phyloP scores from a whole-genome alignment of 1,284 basidiomycete species.

The Caloboletus firmus region DNA sequence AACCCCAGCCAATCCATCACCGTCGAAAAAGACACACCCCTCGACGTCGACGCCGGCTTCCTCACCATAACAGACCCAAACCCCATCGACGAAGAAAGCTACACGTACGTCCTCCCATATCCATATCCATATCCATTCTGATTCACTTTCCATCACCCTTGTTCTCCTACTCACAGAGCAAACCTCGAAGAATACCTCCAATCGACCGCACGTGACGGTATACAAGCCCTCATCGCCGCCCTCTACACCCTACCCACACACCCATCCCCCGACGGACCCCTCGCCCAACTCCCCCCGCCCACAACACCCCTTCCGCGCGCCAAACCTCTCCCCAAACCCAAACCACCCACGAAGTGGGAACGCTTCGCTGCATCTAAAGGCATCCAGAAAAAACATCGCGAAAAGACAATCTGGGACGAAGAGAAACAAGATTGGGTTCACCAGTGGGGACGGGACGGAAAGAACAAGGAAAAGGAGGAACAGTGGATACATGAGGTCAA shows the following conservation, averaged over 20 bases:
- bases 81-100: constrained; percentile 77
- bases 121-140: background rate
- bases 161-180: constrained; percentile 43
- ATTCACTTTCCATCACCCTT: background rate
- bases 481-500: constrained; percentile 95
- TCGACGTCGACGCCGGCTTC: constrained; percentile 82
- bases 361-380: constrained; percentile 93
- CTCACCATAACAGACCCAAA: constrained; percentile 88
- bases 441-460: constrained; percentile 89
- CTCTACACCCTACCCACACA: constrained; percentile 84
- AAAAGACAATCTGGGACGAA: constrained; percentile 92
- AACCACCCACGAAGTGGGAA: constrained; percentile 96
- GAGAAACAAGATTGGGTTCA: constrained; percentile 92
- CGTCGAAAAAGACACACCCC: constrained; percentile 78
- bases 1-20: constrained; percentile 58
- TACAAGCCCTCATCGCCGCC: constrained; percentile 77
- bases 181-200: constrained; percentile 82
- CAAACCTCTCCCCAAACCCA: constrained; percentile 91
- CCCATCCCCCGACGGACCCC: constrained; percentile 76
- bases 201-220: constrained; percentile 81
- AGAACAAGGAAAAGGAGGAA: constrained; percentile 86
- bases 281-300: constrained; percentile 80
- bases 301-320: constrained; percentile 81
- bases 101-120: constrained; percentile 54
- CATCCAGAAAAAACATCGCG: constrained; percentile 79